Evolutionary conservation across 2,329 filamentous ascomycete species (phyloP).

Genomic region (Venturia oleaginea): DNA sequence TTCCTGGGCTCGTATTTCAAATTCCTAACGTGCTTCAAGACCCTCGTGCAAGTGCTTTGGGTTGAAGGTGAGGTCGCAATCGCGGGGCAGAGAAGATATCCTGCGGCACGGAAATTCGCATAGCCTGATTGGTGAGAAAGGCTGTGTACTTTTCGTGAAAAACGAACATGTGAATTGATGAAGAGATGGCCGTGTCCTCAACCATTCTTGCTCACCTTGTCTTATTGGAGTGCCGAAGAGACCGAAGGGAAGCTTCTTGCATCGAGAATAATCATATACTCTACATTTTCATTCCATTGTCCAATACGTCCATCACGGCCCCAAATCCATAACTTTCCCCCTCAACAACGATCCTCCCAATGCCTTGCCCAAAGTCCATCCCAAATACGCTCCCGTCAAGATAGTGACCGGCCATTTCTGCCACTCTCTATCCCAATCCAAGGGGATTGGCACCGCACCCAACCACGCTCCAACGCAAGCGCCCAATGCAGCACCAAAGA

Average conservation of each 20-base stretch:
- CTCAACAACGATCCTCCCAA: conserved; percentile 26
- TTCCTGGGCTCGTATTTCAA: not conserved
- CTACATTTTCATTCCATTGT: not conserved
- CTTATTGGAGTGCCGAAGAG: not conserved
- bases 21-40: not conserved
- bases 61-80: not conserved
- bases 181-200: not conserved
- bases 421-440: conserved; percentile 99
- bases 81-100: not conserved
- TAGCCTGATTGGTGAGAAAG: not conserved
- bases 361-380: conserved; percentile 62
- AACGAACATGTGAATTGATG: not conserved
- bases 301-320: not conserved
- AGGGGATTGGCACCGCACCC: conserved; percentile 85
- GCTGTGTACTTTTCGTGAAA: not conserved
- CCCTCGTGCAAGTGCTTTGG: not conserved
- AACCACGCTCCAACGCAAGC: conserved; percentile 78
- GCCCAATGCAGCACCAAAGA: conserved; percentile 75
- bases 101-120: not conserved
- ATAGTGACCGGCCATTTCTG: conserved; percentile 96
- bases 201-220: not conserved
- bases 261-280: not conserved
- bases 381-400: conserved; percentile 69
- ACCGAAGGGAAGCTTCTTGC: not conserved
- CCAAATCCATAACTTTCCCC: conserved; percentile 50